A percentile compares a stretch with the other conserved stretches of the same genome.
Evolutionary conservation across 139 green algal genomes (phyloP).

Genomic region (Edaphochlamys debaryana): DNA sequence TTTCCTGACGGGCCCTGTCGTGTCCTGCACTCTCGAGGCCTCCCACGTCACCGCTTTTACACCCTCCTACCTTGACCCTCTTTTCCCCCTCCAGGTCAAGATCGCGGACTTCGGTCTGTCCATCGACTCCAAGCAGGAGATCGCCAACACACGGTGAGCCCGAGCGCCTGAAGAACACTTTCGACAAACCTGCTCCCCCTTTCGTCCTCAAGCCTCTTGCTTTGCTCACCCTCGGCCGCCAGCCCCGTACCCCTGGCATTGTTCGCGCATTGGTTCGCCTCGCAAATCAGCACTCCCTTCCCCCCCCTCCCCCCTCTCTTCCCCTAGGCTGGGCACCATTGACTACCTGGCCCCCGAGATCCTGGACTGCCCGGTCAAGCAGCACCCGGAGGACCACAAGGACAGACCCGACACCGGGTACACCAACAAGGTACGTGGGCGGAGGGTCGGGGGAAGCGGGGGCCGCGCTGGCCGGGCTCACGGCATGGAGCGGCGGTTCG

Average conservation of each 20-base stretch:
- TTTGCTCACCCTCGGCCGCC: too few relatives aligned
- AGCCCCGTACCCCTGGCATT: too few relatives aligned
- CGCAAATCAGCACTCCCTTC: too few relatives aligned
- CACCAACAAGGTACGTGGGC: constrained; percentile 52
- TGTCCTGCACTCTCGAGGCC: too few relatives aligned
- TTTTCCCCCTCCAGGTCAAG: too few relatives aligned
- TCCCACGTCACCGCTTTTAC: too few relatives aligned
- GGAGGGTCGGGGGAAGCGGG: too few relatives aligned
- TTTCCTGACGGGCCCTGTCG: too few relatives aligned
- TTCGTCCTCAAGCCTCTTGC: neutral
- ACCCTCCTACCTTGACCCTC: too few relatives aligned
- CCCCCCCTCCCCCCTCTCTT: neutral
- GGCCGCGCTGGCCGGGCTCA: too few relatives aligned
- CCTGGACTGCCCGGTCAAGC: constrained; percentile 70
- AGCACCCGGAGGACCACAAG: constrained; percentile 69
- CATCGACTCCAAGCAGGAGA: constrained; percentile 69
- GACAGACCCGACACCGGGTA: constrained; percentile 58
- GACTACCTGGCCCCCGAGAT: constrained; percentile 80
- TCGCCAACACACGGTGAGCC: constrained; percentile 51
- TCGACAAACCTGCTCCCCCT: neutral
- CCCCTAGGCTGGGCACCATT: constrained; percentile 66
- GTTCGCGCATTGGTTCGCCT: too few relatives aligned
- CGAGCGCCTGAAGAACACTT: too few relatives aligned
- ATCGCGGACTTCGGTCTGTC: constrained; percentile 75
- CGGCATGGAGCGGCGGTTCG: neutral